These are phyloP conservation scores for Insectozyma bohioensis DNA, from an alignment of 1,139 yeast species.

Conservation along the genomic window DNA sequence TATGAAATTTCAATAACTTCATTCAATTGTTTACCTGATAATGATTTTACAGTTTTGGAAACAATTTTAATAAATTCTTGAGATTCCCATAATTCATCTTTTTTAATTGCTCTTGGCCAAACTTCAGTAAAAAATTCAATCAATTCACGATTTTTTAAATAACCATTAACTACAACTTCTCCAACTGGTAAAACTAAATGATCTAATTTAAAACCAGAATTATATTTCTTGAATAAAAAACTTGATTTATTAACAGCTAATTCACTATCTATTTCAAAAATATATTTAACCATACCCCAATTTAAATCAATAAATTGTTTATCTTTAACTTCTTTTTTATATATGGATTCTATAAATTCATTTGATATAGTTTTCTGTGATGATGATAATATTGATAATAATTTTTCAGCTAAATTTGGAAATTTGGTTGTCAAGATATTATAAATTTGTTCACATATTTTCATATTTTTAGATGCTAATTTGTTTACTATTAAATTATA, in stretches of 20 bases:
- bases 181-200: conserved; percentile 25
- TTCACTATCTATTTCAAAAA: conserved; percentile 51
- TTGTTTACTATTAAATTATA: conserved; percentile 27
- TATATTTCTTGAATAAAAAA: conserved; percentile 21
- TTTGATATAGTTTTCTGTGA: conserved; percentile 51
- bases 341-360: conserved; percentile 40
- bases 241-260: conserved; percentile 44
- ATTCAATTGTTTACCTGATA: conserved; percentile 50
- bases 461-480: conserved; percentile 26
- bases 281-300: conserved; percentile 46
- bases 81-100: conserved; percentile 25
- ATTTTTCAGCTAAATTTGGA: conserved; percentile 33
- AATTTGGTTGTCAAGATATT: conserved; percentile 31
- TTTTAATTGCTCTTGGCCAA: conserved; percentile 42
- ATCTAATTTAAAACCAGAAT: conserved; percentile 10
- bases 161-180: conserved; percentile 44
- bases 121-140: conserved; percentile 42
- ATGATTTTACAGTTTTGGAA: conserved; percentile 35
- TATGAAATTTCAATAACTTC: conserved; percentile 16
- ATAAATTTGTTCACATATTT: conserved; percentile 46
- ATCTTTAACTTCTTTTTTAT: conserved; percentile 26
- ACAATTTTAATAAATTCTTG: conserved; percentile 33
- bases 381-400: conserved; percentile 37
- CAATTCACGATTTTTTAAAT: conserved; percentile 60
- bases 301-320: conserved; percentile 19